phyloP scores from a whole-genome alignment of 164 flowering plant species.

The Warburgia ugandensis region DNA sequence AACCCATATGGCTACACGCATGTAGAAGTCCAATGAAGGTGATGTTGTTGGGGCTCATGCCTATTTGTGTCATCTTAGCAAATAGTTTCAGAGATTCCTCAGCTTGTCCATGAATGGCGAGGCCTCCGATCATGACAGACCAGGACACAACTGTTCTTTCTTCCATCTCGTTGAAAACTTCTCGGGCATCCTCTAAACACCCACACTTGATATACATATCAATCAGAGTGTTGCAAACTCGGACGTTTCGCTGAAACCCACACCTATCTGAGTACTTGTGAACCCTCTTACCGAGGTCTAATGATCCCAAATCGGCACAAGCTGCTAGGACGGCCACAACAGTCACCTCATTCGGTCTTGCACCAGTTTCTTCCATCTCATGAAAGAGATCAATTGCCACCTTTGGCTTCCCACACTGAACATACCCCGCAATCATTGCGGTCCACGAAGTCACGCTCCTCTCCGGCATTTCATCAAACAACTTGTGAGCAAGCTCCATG shows the following conservation, averaged over 20 bases:
- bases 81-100: slow-evolving; percentile 40
- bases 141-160: slow-evolving; percentile 64
- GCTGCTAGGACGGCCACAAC: slow-evolving; percentile 64
- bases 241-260: slow-evolving; percentile 39
- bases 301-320: slow-evolving; percentile 62
- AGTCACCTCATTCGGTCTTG: slow-evolving; percentile 55
- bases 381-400: slow-evolving; percentile 42
- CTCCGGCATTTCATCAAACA: slow-evolving; percentile 53
- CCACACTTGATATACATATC: slow-evolving; percentile 82
- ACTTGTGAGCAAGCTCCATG: slow-evolving; percentile 27
- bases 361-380: slow-evolving; percentile 50
- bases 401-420: slow-evolving; percentile 50
- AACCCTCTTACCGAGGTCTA: slow-evolving; percentile 53
- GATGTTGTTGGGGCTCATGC: slow-evolving; percentile 44
- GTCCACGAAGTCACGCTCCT: slow-evolving; percentile 66
- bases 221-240: slow-evolving; percentile 52
- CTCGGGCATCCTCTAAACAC: slow-evolving; percentile 43
- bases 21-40: slow-evolving; percentile 53
- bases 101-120: slow-evolving; percentile 50
- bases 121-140: slow-evolving; percentile 78
- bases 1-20: slow-evolving; percentile 65
- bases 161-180: slow-evolving; percentile 44
- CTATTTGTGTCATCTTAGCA: slow-evolving; percentile 29
- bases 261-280: slow-evolving; percentile 39
- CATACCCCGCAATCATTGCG: slow-evolving; percentile 52